Base-by-base conservation (phyloP, 2,329 filamentous ascomycete genomes). In the Berkeleyomyces basicola region DNA sequence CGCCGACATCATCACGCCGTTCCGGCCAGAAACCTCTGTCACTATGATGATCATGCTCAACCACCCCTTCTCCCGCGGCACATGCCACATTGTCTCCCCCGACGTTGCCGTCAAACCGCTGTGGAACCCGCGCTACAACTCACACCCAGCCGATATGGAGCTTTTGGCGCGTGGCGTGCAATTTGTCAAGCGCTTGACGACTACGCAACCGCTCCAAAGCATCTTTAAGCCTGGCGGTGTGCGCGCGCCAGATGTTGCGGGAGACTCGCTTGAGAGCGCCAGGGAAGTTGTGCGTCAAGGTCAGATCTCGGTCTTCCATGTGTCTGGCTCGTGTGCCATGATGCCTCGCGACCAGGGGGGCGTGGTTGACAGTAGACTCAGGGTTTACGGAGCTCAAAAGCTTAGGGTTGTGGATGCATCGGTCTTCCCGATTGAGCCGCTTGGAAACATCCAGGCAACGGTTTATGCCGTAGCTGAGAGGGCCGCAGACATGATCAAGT, bases 1-100 rank as follows among this genome's bases (percentile, higher is more conserved):
- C 64, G 68, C 70, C 7, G 68, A 70, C 31, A 69, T 68, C 64
- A 69, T 71, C 65, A 68, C 67, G 7, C 69, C 71, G 37, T 67
- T 66, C 3, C 67, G 68, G 1, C 72, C 74, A 3, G 71, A 61
- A 14, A 64, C 47, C 67, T 82, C 79, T 68, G 74, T 82, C 59
- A 79, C 80, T 16, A 72, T 79, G 65, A 78, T 78, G 66, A 76
- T 77, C 1, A 79, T 82, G 65, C 79, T 82, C 23, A 79, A 79
- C 47, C 83, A 85, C 64, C 82, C 83, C 0, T 79, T 82, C 68
- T 82, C 79, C 1, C 77, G 82, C 0, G 83, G 83, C 4, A 74
- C 75, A 46, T 78, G 83, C 63, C 84, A 85, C 71, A 81, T 85
- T 65, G 72, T 71, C 9, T 74, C 73, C 3, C 62, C 73, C 1